These are phyloP conservation scores for Carex cristatella DNA, from an alignment of 176 grass and related monocot genomes.

Conservation along the genomic window DNA sequence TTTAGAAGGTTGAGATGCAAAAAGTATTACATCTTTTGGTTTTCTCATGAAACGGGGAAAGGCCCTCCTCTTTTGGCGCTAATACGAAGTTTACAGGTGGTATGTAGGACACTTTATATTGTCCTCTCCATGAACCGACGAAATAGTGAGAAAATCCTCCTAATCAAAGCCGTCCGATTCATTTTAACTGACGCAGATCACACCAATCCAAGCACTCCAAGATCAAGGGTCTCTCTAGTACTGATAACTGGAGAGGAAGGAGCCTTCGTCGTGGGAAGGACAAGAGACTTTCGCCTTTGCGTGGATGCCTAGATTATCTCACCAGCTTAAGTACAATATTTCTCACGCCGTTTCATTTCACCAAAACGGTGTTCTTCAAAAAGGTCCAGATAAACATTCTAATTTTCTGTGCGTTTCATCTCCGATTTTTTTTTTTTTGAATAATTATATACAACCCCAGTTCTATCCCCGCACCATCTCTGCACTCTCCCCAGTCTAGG, in stretches of 20 bases:
- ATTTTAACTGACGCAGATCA: background rate
- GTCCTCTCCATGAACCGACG: background rate
- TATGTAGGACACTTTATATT: background rate
- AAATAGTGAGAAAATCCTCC: background rate
- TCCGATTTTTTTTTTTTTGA: no score
- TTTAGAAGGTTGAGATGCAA: background rate
- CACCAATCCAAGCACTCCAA: background rate
- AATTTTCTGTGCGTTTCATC: background rate
- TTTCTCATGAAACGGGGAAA: background rate
- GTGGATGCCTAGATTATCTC: background rate
- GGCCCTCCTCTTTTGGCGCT: conserved; percentile 3
- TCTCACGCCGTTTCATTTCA: background rate
- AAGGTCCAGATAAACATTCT: background rate
- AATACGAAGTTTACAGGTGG: background rate
- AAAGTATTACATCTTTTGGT: background rate
- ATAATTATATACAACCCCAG: no score
- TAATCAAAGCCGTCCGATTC: background rate
- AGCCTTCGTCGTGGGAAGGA: background rate
- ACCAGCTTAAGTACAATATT: background rate
- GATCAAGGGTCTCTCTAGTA: background rate
- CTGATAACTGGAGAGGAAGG: background rate
- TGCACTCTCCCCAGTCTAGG: no score
- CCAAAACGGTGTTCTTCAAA: background rate
- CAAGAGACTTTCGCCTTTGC: background rate
- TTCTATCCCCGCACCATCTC: no score